These are phyloP conservation scores for Henckelia pumila DNA, from an alignment of 257 asterid genomes.

Conservation along the genomic window DNA sequence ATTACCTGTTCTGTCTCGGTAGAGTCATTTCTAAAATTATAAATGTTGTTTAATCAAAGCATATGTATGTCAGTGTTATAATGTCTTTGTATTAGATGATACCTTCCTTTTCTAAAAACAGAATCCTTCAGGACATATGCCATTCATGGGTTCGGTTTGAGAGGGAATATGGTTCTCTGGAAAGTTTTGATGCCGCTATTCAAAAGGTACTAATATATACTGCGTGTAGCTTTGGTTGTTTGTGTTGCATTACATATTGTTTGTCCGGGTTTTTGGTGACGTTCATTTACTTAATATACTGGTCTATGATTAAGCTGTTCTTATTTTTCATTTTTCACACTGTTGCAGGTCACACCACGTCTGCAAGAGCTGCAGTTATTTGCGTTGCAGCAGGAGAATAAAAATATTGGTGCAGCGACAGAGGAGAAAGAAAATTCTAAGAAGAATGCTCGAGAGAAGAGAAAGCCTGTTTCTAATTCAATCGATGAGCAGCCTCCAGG, in stretches of 20 bases:
- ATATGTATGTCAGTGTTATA: conserved; percentile 6
- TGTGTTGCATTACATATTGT: neutral
- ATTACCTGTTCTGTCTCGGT: conserved; percentile 4
- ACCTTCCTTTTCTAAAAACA: conserved; percentile 66
- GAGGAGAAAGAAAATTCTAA: conserved; percentile 48
- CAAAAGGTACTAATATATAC: conserved; percentile 60
- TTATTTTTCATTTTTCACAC: conserved; percentile 17
- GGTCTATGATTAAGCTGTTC: conserved; percentile 6
- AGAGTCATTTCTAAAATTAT: conserved; percentile 9
- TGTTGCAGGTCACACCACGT: conserved; percentile 87
- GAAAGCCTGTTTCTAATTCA: conserved; percentile 53
- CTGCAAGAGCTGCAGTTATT: conserved; percentile 82
- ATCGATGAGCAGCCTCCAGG: conserved; percentile 52
- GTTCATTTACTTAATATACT: conserved; percentile 12
- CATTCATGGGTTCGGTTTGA: conserved; percentile 90
- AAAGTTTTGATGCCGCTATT: conserved; percentile 73
- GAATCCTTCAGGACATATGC: conserved; percentile 95
- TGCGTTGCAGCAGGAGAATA: conserved; percentile 70
- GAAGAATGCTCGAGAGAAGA: conserved; percentile 65
- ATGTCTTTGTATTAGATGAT: conserved; percentile 63
- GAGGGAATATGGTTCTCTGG: conserved; percentile 86
- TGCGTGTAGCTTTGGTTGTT: conserved; percentile 15
- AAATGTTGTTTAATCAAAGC: conserved; percentile 25
- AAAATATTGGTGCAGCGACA: conserved; percentile 36
- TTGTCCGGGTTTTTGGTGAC: conserved; percentile 1